These are phyloP conservation scores for Rhynchosporium agropyri DNA, from an alignment of 2,329 filamentous ascomycete genomes.

Conservation along the genomic window DNA sequence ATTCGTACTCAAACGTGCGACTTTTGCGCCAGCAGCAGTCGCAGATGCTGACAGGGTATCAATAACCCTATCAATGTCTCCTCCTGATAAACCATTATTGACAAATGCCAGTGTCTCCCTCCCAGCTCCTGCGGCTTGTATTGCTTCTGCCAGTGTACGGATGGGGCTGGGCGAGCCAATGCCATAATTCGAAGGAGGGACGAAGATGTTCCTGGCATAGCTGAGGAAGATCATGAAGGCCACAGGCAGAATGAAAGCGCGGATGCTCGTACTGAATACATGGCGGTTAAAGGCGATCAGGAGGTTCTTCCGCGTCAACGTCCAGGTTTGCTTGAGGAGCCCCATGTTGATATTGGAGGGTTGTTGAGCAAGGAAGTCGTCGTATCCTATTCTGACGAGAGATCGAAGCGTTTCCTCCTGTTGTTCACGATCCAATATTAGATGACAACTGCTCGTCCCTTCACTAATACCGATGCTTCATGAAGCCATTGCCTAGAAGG, in stretches of 20 bases:
- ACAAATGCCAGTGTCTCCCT: constrained; percentile 76
- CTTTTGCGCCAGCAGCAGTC: constrained; percentile 55
- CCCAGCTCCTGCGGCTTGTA: constrained; percentile 58
- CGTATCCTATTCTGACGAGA: background rate
- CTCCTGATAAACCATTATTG: constrained; percentile 70
- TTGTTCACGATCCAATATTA: background rate
- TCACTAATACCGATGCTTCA: background rate
- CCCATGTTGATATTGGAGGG: constrained; percentile 46
- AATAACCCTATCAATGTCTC: constrained; percentile 74
- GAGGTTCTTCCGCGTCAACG: constrained; percentile 64
- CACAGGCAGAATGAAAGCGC: constrained; percentile 62
- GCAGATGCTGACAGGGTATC: constrained; percentile 61
- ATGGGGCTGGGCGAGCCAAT: constrained; percentile 66
- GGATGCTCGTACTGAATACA: constrained; percentile 53
- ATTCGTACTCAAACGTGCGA: constrained; percentile 57
- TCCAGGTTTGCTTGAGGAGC: constrained; percentile 60
- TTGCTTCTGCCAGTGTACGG: constrained; percentile 64
- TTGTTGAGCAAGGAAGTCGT: background rate
- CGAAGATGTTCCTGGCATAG: constrained; percentile 81
- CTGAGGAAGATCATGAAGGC: constrained; percentile 61
- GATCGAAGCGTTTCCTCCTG: background rate
- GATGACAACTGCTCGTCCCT: background rate
- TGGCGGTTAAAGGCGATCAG: constrained; percentile 61
- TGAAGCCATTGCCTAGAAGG: constrained; percentile 6
- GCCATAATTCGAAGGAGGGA: constrained; percentile 75